These are phyloP conservation scores for Plectosphaerella cucumerina DNA, from an alignment of 2,329 filamentous ascomycete genomes.

Conservation along the genomic window DNA sequence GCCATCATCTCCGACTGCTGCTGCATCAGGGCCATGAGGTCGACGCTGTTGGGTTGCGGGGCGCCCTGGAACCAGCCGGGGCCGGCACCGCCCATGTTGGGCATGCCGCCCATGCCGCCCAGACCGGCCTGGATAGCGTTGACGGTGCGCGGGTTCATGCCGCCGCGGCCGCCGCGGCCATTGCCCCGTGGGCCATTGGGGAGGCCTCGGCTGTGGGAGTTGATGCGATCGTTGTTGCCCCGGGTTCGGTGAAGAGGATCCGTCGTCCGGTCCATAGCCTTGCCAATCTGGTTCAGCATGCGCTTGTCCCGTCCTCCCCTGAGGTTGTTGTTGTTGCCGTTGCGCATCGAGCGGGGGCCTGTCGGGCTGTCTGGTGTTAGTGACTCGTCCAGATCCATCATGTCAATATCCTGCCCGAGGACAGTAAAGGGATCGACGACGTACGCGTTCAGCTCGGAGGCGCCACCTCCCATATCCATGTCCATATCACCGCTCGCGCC, in stretches of 20 bases:
- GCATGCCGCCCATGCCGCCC: constrained; percentile 34
- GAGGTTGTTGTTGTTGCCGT: constrained; percentile 46
- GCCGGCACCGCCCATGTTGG: constrained; percentile 31
- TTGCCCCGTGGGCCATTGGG: constrained; percentile 67
- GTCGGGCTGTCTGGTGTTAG: constrained; percentile 68
- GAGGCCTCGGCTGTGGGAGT: constrained; percentile 66
- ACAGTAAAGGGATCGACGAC: constrained; percentile 22
- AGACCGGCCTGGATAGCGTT: constrained; percentile 44
- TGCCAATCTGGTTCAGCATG: constrained; percentile 80
- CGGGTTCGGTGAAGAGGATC: constrained; percentile 82
- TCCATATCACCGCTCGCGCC: constrained; percentile 49
- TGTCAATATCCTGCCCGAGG: not conserved
- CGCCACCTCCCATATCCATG: constrained; percentile 59
- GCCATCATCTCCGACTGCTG: constrained; percentile 86
- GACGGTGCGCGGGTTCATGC: constrained; percentile 42
- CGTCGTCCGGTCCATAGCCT: constrained; percentile 71
- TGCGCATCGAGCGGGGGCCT: constrained; percentile 92
- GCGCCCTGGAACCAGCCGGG: constrained; percentile 44
- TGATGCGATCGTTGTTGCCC: constrained; percentile 72
- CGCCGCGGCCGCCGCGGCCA: constrained; percentile 42
- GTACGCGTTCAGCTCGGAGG: constrained; percentile 54
- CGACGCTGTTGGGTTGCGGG: constrained; percentile 44
- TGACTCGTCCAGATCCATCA: constrained; percentile 8
- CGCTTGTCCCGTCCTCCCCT: constrained; percentile 68
- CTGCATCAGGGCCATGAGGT: constrained; percentile 73